These are phyloP conservation scores for Leccinum angustisporum DNA, from an alignment of 1,284 basidiomycete species.

Conservation along the genomic window DNA sequence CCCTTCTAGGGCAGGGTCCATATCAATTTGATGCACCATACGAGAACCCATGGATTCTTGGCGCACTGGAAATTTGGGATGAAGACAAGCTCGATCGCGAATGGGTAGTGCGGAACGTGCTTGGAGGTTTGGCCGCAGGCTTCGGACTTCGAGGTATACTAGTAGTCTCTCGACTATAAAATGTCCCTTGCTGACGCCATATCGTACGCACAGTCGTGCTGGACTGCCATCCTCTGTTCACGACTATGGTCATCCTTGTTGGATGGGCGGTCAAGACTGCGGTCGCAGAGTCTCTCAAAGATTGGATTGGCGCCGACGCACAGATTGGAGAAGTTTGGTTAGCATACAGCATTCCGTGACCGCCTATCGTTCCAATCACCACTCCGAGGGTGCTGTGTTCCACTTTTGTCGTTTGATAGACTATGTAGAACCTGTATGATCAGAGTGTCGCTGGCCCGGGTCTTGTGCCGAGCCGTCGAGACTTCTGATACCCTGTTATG, in stretches of 20 bases:
- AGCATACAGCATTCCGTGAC: slow-evolving; percentile 74
- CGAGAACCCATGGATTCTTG: slow-evolving; percentile 36
- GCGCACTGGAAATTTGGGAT: slow-evolving; percentile 52
- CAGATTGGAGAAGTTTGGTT: slow-evolving; percentile 62
- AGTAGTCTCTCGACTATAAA: background rate
- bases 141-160: slow-evolving; percentile 61
- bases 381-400: background rate
- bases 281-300: slow-evolving; percentile 57
- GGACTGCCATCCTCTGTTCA: slow-evolving; percentile 73
- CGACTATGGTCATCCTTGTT: slow-evolving; percentile 71
- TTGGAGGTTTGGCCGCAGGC: slow-evolving; percentile 83
- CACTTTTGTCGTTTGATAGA: background rate
- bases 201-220: slow-evolving; percentile 55
- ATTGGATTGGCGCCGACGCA: slow-evolving; percentile 60
- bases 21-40: slow-evolving; percentile 30
- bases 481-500: slow-evolving; percentile 25
- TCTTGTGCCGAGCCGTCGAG: slow-evolving; percentile 1
- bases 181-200: slow-evolving; percentile 25
- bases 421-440: background rate
- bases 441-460: background rate
- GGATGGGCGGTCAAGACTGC: slow-evolving; percentile 78
- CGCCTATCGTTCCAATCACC: background rate
- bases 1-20: slow-evolving; percentile 23
- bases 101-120: slow-evolving; percentile 81
- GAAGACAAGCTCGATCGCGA: slow-evolving; percentile 74